Evolutionary conservation across 352 stramenopile species (phyloP).

Genomic region (Phytophthora pistaciae): DNA sequence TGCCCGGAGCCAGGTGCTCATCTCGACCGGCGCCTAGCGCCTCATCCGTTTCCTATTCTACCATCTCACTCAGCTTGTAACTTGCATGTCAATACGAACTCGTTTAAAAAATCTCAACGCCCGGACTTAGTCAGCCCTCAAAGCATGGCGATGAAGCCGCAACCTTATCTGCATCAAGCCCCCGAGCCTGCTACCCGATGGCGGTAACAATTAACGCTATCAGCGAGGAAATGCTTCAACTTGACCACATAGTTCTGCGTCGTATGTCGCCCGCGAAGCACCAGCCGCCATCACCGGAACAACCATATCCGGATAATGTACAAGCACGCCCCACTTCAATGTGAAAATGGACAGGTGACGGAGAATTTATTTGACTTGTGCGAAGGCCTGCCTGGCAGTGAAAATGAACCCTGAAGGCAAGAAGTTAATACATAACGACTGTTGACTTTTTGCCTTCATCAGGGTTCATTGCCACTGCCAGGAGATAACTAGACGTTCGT

Average conservation of each 20-base stretch:
- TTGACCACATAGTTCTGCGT: neutral
- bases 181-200: neutral
- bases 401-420: too few species aligned
- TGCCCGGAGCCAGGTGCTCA: slow-evolving; percentile 10
- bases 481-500: neutral
- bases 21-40: neutral
- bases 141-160: neutral
- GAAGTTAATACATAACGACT: too few species aligned
- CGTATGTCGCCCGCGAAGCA: neutral
- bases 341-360: neutral
- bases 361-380: neutral
- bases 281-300: slow-evolving; percentile 1
- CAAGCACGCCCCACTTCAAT: neutral
- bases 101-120: neutral
- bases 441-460: too few species aligned
- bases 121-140: neutral
- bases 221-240: neutral
- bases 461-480: too few species aligned
- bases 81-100: slow-evolving; percentile 16
- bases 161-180: neutral
- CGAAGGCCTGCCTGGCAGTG: neutral
- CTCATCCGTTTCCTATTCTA: neutral
- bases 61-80: slow-evolving; percentile 8
- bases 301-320: too few species aligned
- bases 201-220: neutral